phyloP scores from a whole-genome alignment of 371 early-diverging fungal genomes.

The Mortierella sp. region DNA sequence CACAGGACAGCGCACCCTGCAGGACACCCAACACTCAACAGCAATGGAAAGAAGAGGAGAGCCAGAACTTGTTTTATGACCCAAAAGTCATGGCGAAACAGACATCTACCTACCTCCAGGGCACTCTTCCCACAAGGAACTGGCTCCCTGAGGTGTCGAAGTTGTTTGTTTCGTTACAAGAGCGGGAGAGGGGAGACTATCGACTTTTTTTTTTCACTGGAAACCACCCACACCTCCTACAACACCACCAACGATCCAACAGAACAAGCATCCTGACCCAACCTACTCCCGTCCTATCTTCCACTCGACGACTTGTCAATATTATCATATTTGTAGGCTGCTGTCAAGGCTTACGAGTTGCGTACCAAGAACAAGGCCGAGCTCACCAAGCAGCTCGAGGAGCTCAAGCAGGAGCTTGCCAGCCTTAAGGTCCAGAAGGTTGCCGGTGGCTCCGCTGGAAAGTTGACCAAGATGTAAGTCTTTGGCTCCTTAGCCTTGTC shows the following conservation, averaged over 20 bases:
- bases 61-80: neutral
- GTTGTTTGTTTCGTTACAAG: neutral
- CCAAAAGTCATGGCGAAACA: slow-evolving; percentile 13
- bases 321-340: slow-evolving; percentile 61
- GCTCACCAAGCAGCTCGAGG: slow-evolving; percentile 89
- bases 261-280: neutral
- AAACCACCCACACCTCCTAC: no score
- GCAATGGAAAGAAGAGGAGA: neutral
- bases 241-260: neutral
- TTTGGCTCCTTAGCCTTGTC: neutral
- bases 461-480: slow-evolving; percentile 86
- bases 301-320: neutral
- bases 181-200: neutral
- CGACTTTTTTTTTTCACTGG: neutral
- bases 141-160: no score
- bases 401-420: slow-evolving; percentile 93
- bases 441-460: slow-evolving; percentile 79
- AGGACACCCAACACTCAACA: neutral
- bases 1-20: neutral
- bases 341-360: slow-evolving; percentile 92
- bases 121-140: neutral
- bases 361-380: slow-evolving; percentile 92
- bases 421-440: slow-evolving; percentile 93
- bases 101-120: slow-evolving; percentile 6
- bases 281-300: neutral